A percentile compares a stretch with the other conserved stretches of the same genome.
Conservation (phyloP, 345 rosid species). For the Psidium guajava region DNA sequence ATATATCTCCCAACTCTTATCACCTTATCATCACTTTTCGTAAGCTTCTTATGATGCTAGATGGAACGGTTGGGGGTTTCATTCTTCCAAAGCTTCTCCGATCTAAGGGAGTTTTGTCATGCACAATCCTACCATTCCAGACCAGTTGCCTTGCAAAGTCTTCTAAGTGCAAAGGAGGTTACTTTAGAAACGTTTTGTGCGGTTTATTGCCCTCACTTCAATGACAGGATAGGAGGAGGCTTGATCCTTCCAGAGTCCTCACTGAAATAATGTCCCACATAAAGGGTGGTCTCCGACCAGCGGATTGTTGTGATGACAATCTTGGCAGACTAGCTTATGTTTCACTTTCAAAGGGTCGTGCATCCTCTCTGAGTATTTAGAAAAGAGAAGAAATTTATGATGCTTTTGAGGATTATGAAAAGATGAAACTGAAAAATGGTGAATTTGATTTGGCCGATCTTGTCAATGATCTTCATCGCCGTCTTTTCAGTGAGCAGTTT, state of each 20-base stretch:
- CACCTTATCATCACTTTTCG: constrained; percentile 44
- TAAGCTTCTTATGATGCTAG: constrained; percentile 53
- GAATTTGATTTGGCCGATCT: constrained; percentile 54
- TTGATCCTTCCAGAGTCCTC: constrained; percentile 34
- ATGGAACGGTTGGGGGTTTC: constrained; percentile 37
- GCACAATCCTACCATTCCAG: constrained; percentile 5
- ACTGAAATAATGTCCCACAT: constrained; percentile 47
- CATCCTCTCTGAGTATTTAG: constrained; percentile 14
- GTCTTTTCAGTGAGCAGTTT: constrained; percentile 16
- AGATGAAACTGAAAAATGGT: constrained; percentile 22
- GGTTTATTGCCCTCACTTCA: constrained; percentile 37
- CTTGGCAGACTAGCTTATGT: constrained; percentile 25
- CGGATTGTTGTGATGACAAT: constrained; percentile 12
- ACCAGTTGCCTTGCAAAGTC: constrained; percentile 13
- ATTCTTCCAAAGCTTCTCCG: constrained; percentile 32
- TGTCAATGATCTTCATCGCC: constrained; percentile 39
- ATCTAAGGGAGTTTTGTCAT: constrained; percentile 8
- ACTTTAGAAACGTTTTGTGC: constrained; percentile 31
- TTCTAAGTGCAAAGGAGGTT: constrained; percentile 33
- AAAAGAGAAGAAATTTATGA: constrained; percentile 26
- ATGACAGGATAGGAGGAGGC: constrained; percentile 14
- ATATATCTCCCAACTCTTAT: constrained; percentile 14
- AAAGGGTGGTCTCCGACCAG: constrained; percentile 29
- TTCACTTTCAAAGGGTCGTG: constrained; percentile 17
- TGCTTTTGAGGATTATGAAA: constrained; percentile 30